phyloP scores from a whole-genome alignment of 1,284 basidiomycete species.

The Sanghuangporus baumii region DNA sequence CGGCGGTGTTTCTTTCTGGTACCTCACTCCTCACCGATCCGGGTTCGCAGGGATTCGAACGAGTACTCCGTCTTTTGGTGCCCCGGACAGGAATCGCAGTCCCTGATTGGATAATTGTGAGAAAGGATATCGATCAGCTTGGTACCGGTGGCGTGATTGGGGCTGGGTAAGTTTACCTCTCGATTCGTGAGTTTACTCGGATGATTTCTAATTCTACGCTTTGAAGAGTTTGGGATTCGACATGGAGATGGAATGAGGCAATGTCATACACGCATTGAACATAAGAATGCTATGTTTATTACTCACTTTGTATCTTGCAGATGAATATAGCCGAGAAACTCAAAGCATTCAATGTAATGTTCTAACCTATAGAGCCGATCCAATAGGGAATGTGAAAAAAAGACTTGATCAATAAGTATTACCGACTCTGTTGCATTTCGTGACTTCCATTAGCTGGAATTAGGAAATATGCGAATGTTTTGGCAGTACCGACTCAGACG shows the following conservation, averaged over 20 bases:
- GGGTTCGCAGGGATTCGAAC: slow-evolving; percentile 47
- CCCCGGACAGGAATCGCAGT: slow-evolving; percentile 69
- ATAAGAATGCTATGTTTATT: too few species aligned
- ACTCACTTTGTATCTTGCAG: too few species aligned
- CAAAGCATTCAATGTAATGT: too few species aligned
- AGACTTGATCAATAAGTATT: too few species aligned
- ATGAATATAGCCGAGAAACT: too few species aligned
- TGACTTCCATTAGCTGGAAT: too few species aligned
- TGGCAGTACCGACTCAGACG: too few species aligned
- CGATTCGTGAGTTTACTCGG: neutral
- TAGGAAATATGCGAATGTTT: too few species aligned
- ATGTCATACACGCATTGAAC: neutral
- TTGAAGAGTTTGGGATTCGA: slow-evolving; percentile 5
- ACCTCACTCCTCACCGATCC: slow-evolving; percentile 31
- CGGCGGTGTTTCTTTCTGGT: slow-evolving; percentile 56
- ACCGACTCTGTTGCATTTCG: too few species aligned
- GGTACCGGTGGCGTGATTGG: slow-evolving; percentile 70
- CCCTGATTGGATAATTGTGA: slow-evolving; percentile 72
- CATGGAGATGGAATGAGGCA: slow-evolving; percentile 12
- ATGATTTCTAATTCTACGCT: neutral
- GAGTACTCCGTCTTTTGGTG: slow-evolving; percentile 66
- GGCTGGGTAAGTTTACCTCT: slow-evolving; percentile 46
- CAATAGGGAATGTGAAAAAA: too few species aligned
- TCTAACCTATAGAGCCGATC: too few species aligned
- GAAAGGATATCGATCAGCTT: slow-evolving; percentile 41